Evolutionary conservation across 2,329 filamentous ascomycete genomes (phyloP).

Genomic region (Aspergillus sp.): DNA sequence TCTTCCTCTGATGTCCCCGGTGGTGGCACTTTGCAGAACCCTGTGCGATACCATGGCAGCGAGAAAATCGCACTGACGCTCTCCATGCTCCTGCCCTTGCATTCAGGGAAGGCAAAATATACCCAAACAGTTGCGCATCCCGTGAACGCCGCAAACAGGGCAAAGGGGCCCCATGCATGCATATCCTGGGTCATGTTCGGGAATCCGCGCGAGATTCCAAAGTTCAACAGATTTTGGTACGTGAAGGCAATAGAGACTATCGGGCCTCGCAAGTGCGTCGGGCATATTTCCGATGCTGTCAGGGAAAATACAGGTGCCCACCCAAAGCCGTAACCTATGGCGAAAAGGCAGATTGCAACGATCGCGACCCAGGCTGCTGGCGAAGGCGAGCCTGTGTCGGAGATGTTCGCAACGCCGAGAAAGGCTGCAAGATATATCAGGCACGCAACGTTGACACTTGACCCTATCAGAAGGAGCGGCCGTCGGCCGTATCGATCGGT

Average conservation of each 20-base stretch:
- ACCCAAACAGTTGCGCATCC: conserved; percentile 15
- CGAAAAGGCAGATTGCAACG: conserved; percentile 24
- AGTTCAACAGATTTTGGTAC: conserved; percentile 24
- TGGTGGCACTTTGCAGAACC: conserved; percentile 4
- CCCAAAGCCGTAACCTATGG: conserved; percentile 22
- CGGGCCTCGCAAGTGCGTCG: conserved; percentile 18
- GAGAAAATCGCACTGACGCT: conserved; percentile 12
- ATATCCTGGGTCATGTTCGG: conserved; percentile 18
- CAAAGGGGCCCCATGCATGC: conserved; percentile 21
- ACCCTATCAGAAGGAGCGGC: conserved; percentile 28
- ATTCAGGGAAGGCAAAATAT: conserved; percentile 20
- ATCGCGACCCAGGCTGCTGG: conserved; percentile 20
- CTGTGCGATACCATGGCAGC: conserved; percentile 18
- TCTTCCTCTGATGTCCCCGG: not conserved
- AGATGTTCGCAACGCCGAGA: conserved; percentile 16
- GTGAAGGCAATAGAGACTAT: conserved; percentile 21
- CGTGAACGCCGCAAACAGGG: conserved; percentile 19
- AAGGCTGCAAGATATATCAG: conserved; percentile 20
- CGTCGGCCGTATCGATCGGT: conserved; percentile 25
- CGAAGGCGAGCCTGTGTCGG: conserved; percentile 8
- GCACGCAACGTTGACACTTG: conserved; percentile 17
- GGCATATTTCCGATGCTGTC: conserved; percentile 22
- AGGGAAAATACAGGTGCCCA: conserved; percentile 23
- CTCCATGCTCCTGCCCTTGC: conserved; percentile 20
- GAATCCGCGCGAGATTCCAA: conserved; percentile 21